These are phyloP conservation scores for Peziza echinospora DNA, from an alignment of 495 filamentous ascomycete species.

Conservation along the genomic window DNA sequence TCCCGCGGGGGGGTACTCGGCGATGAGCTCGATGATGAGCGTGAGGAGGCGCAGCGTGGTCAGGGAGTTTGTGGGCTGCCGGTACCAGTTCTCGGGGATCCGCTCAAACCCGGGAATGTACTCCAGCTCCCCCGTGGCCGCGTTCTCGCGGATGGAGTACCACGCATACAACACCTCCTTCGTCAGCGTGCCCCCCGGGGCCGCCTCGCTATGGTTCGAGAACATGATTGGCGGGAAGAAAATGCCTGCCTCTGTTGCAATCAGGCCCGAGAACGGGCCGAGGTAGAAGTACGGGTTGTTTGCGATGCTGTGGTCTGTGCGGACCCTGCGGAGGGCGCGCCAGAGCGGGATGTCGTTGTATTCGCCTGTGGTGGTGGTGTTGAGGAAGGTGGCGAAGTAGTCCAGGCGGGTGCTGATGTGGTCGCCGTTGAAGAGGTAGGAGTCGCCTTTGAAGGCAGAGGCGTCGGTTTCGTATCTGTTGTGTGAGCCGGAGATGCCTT, in stretches of 20 bases:
- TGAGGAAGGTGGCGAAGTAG: constrained; percentile 25
- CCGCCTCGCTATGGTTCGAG: neutral
- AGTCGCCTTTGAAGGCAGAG: constrained; percentile 32
- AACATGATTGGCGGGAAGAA: constrained; percentile 26
- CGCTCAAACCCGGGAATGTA: neutral
- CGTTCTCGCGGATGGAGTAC: neutral
- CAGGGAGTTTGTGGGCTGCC: neutral
- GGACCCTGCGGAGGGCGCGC: constrained; percentile 20
- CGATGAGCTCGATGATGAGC: neutral
- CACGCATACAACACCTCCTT: neutral
- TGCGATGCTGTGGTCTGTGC: constrained; percentile 27
- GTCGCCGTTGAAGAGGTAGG: constrained; percentile 21
- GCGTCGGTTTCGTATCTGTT: constrained; percentile 30
- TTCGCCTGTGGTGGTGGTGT: constrained; percentile 21
- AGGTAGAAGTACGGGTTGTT: constrained; percentile 35
- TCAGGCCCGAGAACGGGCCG: constrained; percentile 27
- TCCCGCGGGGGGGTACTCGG: no score
- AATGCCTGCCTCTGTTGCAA: constrained; percentile 28
- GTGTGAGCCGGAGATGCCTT: constrained; percentile 31
- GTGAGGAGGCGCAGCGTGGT: neutral
- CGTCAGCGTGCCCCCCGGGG: neutral
- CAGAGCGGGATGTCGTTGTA: constrained; percentile 22
- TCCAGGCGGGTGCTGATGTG: constrained; percentile 20
- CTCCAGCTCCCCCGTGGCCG: neutral
- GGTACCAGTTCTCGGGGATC: neutral